Evolutionary conservation across 2,329 filamentous ascomycete species (phyloP).

Genomic region (Trichophyton rubrum): DNA sequence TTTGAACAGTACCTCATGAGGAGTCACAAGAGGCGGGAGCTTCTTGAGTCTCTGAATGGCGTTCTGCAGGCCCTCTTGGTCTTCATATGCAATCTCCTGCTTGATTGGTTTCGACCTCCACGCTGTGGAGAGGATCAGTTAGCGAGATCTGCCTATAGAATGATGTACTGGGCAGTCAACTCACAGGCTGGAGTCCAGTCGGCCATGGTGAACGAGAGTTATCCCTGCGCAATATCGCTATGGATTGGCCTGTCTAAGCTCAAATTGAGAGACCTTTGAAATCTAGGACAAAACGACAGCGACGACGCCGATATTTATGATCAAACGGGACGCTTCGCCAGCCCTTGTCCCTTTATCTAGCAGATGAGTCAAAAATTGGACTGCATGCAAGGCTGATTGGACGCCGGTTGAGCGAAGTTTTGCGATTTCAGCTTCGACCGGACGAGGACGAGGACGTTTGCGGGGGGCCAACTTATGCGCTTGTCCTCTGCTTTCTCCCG

Average conservation of each 20-base stretch:
- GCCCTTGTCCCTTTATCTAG: neutral
- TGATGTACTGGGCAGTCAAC: neutral
- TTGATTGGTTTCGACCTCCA: constrained; percentile 36
- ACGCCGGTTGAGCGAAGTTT: neutral
- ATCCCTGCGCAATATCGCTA: neutral
- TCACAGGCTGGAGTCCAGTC: constrained; percentile 24
- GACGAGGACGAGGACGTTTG: neutral
- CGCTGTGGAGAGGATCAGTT: constrained; percentile 16
- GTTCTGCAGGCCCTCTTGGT: constrained; percentile 27
- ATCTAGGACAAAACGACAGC: neutral
- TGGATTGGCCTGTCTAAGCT: too few species aligned
- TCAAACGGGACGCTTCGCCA: neutral
- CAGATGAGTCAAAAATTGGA: neutral
- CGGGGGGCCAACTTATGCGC: neutral
- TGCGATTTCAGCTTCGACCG: constrained; percentile 1
- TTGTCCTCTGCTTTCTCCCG: neutral
- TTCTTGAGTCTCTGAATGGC: constrained; percentile 32
- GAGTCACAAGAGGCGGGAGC: constrained; percentile 37
- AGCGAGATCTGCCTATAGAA: neutral
- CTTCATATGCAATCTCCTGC: constrained; percentile 37
- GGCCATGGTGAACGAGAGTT: neutral
- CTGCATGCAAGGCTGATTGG: constrained; percentile 1
- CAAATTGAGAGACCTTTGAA: too few species aligned
- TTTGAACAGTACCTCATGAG: constrained; percentile 27
- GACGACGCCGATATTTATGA: neutral